Evolutionary conservation across 1,284 basidiomycete genomes (phyloP).

Genomic region (Ganoderma sinense): DNA sequence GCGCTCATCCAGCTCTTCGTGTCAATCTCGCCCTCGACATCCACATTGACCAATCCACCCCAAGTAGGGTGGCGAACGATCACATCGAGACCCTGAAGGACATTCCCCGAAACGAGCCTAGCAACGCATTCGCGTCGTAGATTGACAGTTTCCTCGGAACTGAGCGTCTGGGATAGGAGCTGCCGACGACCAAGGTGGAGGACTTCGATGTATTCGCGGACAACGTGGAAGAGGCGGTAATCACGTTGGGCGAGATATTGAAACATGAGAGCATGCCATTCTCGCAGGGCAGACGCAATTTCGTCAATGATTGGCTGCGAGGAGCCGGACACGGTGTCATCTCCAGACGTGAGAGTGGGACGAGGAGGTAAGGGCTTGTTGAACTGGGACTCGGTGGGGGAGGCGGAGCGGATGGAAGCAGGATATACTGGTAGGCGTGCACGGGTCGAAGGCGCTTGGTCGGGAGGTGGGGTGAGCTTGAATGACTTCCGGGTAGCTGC

Average conservation of each 20-base stretch:
- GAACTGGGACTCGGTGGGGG: conserved; percentile 63
- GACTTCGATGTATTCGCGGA: conserved; percentile 91
- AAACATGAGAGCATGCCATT: conserved; percentile 95
- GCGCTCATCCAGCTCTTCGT: conserved; percentile 84
- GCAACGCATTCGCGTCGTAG: conserved; percentile 90
- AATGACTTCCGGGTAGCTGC: conserved; percentile 60
- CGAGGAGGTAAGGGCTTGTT: conserved; percentile 89
- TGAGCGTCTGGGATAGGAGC: conserved; percentile 88
- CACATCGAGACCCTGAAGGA: conserved; percentile 92
- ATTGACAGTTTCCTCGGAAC: conserved; percentile 85
- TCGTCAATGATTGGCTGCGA: conserved; percentile 95
- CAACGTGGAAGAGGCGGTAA: conserved; percentile 89
- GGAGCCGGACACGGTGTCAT: conserved; percentile 86
- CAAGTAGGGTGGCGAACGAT: conserved; percentile 95
- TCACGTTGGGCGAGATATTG: conserved; percentile 89
- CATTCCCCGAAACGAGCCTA: conserved; percentile 89
- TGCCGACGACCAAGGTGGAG: conserved; percentile 91
- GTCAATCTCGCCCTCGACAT: conserved; percentile 80
- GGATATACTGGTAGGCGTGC: conserved; percentile 75
- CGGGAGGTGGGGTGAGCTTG: conserved; percentile 74
- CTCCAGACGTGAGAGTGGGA: conserved; percentile 91
- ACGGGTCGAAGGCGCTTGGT: conserved; percentile 73
- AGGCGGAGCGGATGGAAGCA: conserved; percentile 69
- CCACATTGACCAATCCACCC: conserved; percentile 88
- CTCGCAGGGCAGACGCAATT: conserved; percentile 94